phyloP scores from a whole-genome alignment of 2,329 filamentous ascomycete genomes.

The Trichoderma lentiforme region DNA sequence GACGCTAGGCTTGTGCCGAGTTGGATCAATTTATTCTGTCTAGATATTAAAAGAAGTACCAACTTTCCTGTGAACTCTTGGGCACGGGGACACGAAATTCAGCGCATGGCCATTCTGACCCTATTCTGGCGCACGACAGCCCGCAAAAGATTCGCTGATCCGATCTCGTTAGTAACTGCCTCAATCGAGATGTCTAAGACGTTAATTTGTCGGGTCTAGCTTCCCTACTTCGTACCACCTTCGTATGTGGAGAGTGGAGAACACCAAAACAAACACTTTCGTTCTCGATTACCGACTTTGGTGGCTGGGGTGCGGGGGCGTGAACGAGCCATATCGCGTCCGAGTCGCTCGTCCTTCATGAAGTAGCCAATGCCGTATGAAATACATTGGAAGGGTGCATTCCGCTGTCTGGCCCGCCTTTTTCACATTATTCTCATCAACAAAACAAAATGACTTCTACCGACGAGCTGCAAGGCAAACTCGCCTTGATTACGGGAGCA shows the following conservation, averaged over 20 bases:
- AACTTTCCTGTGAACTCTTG: neutral
- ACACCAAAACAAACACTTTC: neutral
- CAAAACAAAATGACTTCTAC: neutral
- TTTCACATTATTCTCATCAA: neutral
- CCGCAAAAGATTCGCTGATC: neutral
- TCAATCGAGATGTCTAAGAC: neutral
- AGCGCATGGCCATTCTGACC: neutral
- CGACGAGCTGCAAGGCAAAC: neutral
- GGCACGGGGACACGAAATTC: too few relatives aligned
- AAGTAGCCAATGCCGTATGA: neutral
- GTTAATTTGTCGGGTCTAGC: neutral
- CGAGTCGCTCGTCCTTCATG: neutral
- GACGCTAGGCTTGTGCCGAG: neutral
- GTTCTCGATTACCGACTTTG: neutral
- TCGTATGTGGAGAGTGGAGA: neutral
- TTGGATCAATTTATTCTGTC: neutral
- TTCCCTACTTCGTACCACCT: neutral
- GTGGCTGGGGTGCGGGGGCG: neutral
- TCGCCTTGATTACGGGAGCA: neutral
- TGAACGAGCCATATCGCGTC: neutral
- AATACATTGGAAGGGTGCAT: neutral
- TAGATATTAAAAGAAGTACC: neutral
- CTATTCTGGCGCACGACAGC: too few relatives aligned
- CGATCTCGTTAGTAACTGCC: neutral
- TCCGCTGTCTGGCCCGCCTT: neutral